These are phyloP conservation scores for Talaromyces pinophilus DNA, from an alignment of 2,329 filamentous ascomycete genomes.

Conservation along the genomic window DNA sequence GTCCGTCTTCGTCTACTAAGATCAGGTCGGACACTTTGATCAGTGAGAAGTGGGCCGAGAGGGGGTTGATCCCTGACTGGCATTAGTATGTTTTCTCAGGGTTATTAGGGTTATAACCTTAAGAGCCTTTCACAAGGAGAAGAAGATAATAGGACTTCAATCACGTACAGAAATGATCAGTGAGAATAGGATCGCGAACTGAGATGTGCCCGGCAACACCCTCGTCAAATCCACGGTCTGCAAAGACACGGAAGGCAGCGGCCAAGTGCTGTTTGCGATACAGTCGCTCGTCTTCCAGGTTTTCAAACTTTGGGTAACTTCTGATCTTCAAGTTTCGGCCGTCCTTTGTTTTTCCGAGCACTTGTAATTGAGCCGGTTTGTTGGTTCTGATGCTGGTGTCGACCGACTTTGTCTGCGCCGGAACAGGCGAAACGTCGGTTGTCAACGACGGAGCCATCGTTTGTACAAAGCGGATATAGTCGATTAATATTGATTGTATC, in stretches of 20 bases:
- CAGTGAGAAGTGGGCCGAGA: constrained; percentile 48
- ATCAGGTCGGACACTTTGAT: constrained; percentile 47
- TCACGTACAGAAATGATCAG: constrained; percentile 35
- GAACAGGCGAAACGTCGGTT: neutral
- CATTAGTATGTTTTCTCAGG: constrained; percentile 9
- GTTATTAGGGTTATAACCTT: constrained; percentile 20
- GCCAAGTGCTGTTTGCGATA: constrained; percentile 52
- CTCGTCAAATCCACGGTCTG: constrained; percentile 37
- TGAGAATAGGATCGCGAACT: constrained; percentile 41
- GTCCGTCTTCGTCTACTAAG: constrained; percentile 46
- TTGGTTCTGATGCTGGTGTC: neutral
- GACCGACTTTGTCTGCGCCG: neutral
- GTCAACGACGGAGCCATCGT: neutral
- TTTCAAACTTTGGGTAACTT: constrained; percentile 31
- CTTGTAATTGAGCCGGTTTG: neutral
- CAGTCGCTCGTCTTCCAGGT: constrained; percentile 47
- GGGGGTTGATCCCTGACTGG: constrained; percentile 42
- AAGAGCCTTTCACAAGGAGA: no score
- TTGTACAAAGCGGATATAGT: neutral
- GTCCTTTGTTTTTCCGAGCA: constrained; percentile 48
- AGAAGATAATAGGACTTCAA: no score
- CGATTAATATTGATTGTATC: neutral
- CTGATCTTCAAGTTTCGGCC: constrained; percentile 49
- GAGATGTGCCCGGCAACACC: constrained; percentile 51
- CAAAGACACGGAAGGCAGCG: constrained; percentile 27